A percentile compares a stretch with the other conserved stretches of the same genome.
Evolutionary conservation across 768 basidiomycete species (phyloP).

Genomic region (Asterophora lycoperdoides): DNA sequence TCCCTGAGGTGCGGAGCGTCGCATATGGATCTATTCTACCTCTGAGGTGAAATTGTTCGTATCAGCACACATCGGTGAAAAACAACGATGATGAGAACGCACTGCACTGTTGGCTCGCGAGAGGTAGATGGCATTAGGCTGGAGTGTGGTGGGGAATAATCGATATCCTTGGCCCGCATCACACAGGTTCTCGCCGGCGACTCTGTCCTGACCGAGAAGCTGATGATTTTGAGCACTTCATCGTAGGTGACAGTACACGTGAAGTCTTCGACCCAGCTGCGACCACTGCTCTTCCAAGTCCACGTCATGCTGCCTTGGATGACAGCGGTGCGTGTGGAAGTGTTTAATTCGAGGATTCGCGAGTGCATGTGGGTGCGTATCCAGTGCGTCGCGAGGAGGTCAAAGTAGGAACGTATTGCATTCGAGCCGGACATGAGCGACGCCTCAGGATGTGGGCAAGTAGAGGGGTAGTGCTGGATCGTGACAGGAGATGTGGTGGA

Average conservation of each 20-base stretch:
- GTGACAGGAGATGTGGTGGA: slow-evolving; percentile 33
- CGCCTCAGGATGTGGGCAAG: slow-evolving; percentile 29
- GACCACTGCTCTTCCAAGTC: slow-evolving; percentile 43
- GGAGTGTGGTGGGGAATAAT: slow-evolving; percentile 22
- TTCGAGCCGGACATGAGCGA: slow-evolving; percentile 38
- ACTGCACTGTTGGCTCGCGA: no score
- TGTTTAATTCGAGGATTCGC: slow-evolving; percentile 23
- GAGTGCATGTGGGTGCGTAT: slow-evolving; percentile 28
- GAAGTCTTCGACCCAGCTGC: slow-evolving; percentile 43
- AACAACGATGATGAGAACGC: slow-evolving; percentile 17
- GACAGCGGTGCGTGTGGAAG: slow-evolving; percentile 24
- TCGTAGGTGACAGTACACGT: slow-evolving; percentile 42
- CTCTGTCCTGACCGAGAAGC: slow-evolving; percentile 37
- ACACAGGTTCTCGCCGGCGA: slow-evolving; percentile 40
- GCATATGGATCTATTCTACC: not conserved
- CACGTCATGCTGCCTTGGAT: slow-evolving; percentile 38
- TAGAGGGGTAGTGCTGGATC: slow-evolving; percentile 38
- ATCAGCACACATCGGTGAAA: slow-evolving; percentile 13
- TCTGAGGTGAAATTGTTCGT: not conserved
- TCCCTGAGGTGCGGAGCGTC: not conserved
- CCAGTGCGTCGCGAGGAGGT: slow-evolving; percentile 44
- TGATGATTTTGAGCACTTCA: slow-evolving; percentile 37
- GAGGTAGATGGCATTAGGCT: no score
- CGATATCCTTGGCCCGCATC: slow-evolving; percentile 39
- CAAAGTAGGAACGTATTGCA: slow-evolving; percentile 47